These are phyloP conservation scores for Annona squamosa DNA, from an alignment of 164 flowering plant species.

Conservation along the genomic window DNA sequence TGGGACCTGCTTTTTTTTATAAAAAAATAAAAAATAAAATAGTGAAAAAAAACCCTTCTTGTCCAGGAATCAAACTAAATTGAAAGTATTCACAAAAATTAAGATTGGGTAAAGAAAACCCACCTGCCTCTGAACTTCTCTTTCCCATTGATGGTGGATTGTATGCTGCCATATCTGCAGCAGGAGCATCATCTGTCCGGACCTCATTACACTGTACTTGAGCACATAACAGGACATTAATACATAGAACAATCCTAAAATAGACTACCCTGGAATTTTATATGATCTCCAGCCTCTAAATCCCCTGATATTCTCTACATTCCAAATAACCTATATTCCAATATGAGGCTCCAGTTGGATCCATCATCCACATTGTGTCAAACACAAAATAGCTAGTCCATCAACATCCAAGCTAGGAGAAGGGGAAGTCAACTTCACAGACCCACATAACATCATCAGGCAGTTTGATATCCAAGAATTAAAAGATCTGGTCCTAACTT, in stretches of 20 bases:
- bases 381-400: not conserved
- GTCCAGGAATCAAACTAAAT: not conserved
- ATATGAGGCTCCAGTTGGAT: not conserved
- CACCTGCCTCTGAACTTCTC: conserved; percentile 83
- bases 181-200: conserved; percentile 82
- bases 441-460: no score
- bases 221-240: conserved; percentile 3
- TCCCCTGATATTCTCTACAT: not conserved
- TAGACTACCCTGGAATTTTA: not conserved
- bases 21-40: not conserved
- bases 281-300: not conserved
- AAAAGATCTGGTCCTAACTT: no score
- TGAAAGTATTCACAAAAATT: not conserved
- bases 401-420: not conserved
- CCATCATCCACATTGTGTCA: not conserved
- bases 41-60: conserved; percentile 1
- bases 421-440: no score
- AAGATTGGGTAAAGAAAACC: conserved; percentile 12
- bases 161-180: conserved; percentile 72
- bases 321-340: not conserved
- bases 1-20: conserved; percentile 51
- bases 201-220: conserved; percentile 74
- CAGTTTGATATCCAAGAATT: no score
- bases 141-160: conserved; percentile 48
- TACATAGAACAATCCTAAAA: not conserved